Evolutionary conservation across 345 rosid genomes (phyloP), one percentile per base, ranked within the genome.

Genomic region (Microthlaspi erraticum): DNA sequence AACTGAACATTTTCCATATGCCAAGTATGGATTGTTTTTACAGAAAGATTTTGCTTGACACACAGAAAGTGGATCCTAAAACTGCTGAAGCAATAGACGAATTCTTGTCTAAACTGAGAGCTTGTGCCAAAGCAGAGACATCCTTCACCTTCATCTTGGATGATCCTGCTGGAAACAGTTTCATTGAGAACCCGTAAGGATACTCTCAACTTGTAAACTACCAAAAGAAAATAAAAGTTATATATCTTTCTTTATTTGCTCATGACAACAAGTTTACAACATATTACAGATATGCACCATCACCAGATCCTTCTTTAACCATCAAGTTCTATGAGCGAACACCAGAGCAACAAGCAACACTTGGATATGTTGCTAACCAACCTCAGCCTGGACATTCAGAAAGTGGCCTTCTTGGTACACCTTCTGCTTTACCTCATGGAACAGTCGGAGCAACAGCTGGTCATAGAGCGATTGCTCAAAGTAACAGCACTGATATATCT

Each of bases 101-200:
- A 39, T 93, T 93, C 81, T 81, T 93, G 74, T 60, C 77, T 62
- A 93, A 86, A 83, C 60, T 93, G 76, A 90, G 81, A 74, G 88
- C 92, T 66, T 90, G 92, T 84, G 87, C 93, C 46, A 57, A 77
- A 19, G 96, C 87, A 51, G 83, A 66, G 46, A 80, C 79, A 11
- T 52, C 93, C 13, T 90, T 88, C 70, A 86, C 90, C 60, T 81
- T 90, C 79, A 77, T 88, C 79, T 80, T 93, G 75, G 96, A 93
- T 72, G 98, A 93, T 82, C 93, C 96, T 56, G 79, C 96, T 68
- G 98, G 98, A 70, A 93, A 93, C 82, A 86, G 98, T 85, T 93
- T 93, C 78, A 80, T 93, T 60, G 98, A 93, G 75, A 93, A 90
- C 68, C 98, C 82, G 97, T 93, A 85, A 87, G 92, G 37, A 59